Evolutionary conservation across 2,329 filamentous ascomycete genomes (phyloP).

Genomic region (Talaromyces sp.): DNA sequence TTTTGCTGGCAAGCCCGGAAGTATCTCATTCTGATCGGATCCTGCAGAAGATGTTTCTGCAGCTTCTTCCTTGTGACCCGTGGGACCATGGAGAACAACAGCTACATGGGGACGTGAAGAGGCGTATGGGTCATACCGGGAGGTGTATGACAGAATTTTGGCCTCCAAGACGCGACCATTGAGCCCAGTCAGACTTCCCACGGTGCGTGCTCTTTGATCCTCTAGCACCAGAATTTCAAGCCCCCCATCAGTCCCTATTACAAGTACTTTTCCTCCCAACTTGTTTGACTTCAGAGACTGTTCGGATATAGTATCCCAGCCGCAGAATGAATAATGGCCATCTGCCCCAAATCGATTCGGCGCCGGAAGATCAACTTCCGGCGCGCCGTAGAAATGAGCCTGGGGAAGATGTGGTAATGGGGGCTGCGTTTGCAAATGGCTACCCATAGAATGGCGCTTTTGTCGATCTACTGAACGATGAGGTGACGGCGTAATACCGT

Average conservation of each 20-base stretch:
- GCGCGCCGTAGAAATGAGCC: slow-evolving; percentile 70
- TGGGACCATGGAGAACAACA: slow-evolving; percentile 74
- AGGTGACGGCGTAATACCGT: slow-evolving; percentile 35
- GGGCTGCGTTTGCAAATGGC: slow-evolving; percentile 33
- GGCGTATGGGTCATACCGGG: slow-evolving; percentile 50
- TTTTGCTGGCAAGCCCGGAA: slow-evolving; percentile 26
- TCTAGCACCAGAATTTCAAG: slow-evolving; percentile 71
- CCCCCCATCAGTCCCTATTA: slow-evolving; percentile 76
- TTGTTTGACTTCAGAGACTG: slow-evolving; percentile 42
- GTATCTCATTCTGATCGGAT: slow-evolving; percentile 36
- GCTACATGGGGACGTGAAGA: slow-evolving; percentile 69
- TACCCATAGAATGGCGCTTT: slow-evolving; percentile 38
- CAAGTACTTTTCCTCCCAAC: slow-evolving; percentile 58
- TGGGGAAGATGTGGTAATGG: slow-evolving; percentile 72
- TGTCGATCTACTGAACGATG: slow-evolving; percentile 38
- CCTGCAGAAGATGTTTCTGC: slow-evolving; percentile 30
- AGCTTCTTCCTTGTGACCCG: slow-evolving; percentile 49
- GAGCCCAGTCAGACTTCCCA: slow-evolving; percentile 70
- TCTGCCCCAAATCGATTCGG: slow-evolving; percentile 25
- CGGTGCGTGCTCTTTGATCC: slow-evolving; percentile 65
- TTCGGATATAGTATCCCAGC: slow-evolving; percentile 66
- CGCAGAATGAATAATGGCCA: slow-evolving; percentile 71
- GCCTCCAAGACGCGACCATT: slow-evolving; percentile 76
- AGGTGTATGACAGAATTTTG: slow-evolving; percentile 72
- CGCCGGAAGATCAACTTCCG: slow-evolving; percentile 62